phyloP scores from a whole-genome alignment of 1,139 yeast genomes.

The Protomyces gravidus region DNA sequence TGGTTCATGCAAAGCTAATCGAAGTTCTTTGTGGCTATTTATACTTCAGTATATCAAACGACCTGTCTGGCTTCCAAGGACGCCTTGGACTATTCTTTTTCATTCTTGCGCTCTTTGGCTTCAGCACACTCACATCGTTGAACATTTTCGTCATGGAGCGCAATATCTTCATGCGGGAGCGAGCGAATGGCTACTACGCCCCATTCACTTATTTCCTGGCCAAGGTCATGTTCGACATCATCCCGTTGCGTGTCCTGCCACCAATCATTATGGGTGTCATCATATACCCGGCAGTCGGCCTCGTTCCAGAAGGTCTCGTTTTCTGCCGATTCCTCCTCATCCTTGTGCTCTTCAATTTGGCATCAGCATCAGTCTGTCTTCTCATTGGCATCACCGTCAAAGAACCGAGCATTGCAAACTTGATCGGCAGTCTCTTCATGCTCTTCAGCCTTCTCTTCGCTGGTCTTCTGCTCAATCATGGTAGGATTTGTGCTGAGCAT shows the following conservation, averaged over 20 bases:
- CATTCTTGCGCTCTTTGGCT: constrained; percentile 83
- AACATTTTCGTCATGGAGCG: constrained; percentile 78
- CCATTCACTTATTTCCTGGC: constrained; percentile 81
- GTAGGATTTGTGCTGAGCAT: not conserved
- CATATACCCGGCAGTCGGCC: constrained; percentile 86
- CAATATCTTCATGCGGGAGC: constrained; percentile 80
- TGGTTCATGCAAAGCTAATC: not conserved
- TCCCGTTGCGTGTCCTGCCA: constrained; percentile 85
- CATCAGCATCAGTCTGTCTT: constrained; percentile 78
- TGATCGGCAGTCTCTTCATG: constrained; percentile 77
- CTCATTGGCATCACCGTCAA: constrained; percentile 79
- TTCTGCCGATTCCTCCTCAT: constrained; percentile 67
- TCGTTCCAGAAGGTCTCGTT: constrained; percentile 58
- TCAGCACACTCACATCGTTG: constrained; percentile 84
- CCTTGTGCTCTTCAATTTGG: constrained; percentile 74
- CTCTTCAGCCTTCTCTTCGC: constrained; percentile 85
- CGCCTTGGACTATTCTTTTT: constrained; percentile 81
- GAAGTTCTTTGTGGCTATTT: constrained; percentile 70
- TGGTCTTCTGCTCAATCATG: constrained; percentile 79
- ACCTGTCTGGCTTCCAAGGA: constrained; percentile 93
- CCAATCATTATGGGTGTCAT: constrained; percentile 78
- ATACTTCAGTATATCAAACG: constrained; percentile 76
- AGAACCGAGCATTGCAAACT: constrained; percentile 91
- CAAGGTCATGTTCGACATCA: constrained; percentile 79
- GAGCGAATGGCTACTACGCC: constrained; percentile 88